A percentile compares a stretch with the other conserved stretches of the same genome.
These are phyloP conservation scores for Cyathus olla DNA, from an alignment of 1,284 basidiomycete species.

Conservation along the genomic window DNA sequence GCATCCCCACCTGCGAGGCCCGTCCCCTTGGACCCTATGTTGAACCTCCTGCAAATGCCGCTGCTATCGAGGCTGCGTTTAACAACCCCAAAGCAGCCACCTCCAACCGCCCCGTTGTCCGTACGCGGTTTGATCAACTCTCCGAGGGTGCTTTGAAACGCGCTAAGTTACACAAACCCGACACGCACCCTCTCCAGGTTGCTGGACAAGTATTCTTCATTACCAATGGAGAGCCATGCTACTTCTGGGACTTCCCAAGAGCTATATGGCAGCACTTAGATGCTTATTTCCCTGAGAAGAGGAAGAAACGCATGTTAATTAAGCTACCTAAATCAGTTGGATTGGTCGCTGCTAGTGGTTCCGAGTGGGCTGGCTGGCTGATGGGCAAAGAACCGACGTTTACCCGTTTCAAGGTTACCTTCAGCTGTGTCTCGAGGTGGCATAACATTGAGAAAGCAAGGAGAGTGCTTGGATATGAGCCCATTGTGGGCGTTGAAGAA, in stretches of 20 bases:
- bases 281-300: slow-evolving; percentile 59
- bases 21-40: slow-evolving; percentile 87
- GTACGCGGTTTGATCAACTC: slow-evolving; percentile 82
- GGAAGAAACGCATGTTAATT: slow-evolving; percentile 51
- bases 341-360: slow-evolving; percentile 74
- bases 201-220: slow-evolving; percentile 98
- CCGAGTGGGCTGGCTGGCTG: slow-evolving; percentile 84
- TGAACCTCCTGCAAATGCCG: slow-evolving; percentile 67
- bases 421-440: slow-evolving; percentile 82
- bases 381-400: slow-evolving; percentile 89
- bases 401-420: slow-evolving; percentile 89
- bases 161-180: slow-evolving; percentile 54
- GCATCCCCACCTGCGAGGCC: slow-evolving; percentile 82
- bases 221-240: slow-evolving; percentile 96
- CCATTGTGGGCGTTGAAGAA: slow-evolving; percentile 90
- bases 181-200: slow-evolving; percentile 72
- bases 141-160: slow-evolving; percentile 65
- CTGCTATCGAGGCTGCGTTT: slow-evolving; percentile 71
- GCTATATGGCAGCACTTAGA: slow-evolving; percentile 89
- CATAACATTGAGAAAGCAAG: slow-evolving; percentile 98
- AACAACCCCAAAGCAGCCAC: slow-evolving; percentile 58
- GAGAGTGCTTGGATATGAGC: slow-evolving; percentile 93
- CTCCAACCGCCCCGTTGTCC: slow-evolving; percentile 69
- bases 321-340: slow-evolving; percentile 78
- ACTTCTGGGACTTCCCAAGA: slow-evolving; percentile 97